Conservation (phyloP, 164 flowering plant species). For the Aristolochia contorta region DNA sequence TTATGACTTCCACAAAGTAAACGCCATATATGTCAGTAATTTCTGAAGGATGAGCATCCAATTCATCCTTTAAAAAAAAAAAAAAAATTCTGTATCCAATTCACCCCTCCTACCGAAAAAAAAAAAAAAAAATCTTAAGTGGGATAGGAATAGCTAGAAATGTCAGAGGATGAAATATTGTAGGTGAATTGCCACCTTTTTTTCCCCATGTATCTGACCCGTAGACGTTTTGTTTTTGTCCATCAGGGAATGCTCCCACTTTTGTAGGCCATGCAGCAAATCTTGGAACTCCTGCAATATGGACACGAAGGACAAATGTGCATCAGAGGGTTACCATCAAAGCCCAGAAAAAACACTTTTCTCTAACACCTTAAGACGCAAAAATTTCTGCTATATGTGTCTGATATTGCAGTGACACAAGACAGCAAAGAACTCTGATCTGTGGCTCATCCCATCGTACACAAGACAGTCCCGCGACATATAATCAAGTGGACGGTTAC, state of each 20-base stretch:
- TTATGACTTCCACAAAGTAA: not conserved
- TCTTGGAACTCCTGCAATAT: constrained; percentile 64
- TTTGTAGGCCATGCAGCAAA: constrained; percentile 74
- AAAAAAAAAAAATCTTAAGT: not conserved
- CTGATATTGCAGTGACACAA: too few relatives aligned
- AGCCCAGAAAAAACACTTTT: too few relatives aligned
- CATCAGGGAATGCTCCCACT: constrained; percentile 62
- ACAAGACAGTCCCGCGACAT: too few relatives aligned
- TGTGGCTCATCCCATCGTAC: too few relatives aligned
- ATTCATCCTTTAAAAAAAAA: too few relatives aligned
- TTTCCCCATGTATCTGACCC: constrained; percentile 24
- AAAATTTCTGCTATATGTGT: too few relatives aligned
- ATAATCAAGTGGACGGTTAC: too few relatives aligned
- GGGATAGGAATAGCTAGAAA: not conserved
- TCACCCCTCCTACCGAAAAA: too few relatives aligned
- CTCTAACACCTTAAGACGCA: too few relatives aligned
- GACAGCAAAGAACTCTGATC: too few relatives aligned
- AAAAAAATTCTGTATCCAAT: too few relatives aligned
- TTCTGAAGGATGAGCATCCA: not conserved
- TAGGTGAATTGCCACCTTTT: constrained; percentile 20
- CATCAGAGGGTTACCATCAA: not conserved
- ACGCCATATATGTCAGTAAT: not conserved
- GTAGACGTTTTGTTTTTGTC: constrained; percentile 56
- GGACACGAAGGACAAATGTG: not conserved
- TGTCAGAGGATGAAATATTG: not conserved